Evolutionary conservation across 352 stramenopile genomes (phyloP).

Genomic region (Phytophthora kernoviae): DNA sequence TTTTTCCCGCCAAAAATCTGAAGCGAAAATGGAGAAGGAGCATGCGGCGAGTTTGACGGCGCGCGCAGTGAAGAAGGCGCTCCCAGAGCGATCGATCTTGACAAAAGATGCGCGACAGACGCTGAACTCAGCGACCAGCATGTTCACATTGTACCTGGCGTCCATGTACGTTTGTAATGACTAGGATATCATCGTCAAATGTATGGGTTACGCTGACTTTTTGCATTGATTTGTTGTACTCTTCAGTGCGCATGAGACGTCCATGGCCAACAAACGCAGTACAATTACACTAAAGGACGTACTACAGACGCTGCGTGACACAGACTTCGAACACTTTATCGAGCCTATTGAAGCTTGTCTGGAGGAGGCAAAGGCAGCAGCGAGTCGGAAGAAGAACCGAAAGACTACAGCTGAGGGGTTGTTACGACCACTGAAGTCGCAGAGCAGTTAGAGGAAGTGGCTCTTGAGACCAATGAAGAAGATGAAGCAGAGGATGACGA

Average conservation of each 20-base stretch:
- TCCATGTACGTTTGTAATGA: slow-evolving; percentile 57
- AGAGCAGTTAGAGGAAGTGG: slow-evolving; percentile 36
- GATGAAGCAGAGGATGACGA: slow-evolving; percentile 47
- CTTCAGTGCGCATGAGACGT: slow-evolving; percentile 70
- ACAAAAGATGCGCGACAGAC: slow-evolving; percentile 70
- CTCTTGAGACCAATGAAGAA: slow-evolving; percentile 34
- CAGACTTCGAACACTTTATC: slow-evolving; percentile 84
- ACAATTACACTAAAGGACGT: slow-evolving; percentile 83
- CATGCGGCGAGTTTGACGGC: slow-evolving; percentile 68
- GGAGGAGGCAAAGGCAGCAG: slow-evolving; percentile 53
- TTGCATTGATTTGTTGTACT: neutral
- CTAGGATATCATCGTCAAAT: neutral
- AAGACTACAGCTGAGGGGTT: slow-evolving; percentile 16
- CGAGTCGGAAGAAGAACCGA: slow-evolving; percentile 36
- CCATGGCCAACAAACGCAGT: slow-evolving; percentile 70
- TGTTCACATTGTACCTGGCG: slow-evolving; percentile 83
- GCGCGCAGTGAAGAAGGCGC: slow-evolving; percentile 66
- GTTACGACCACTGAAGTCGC: slow-evolving; percentile 38
- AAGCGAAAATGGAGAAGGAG: slow-evolving; percentile 70
- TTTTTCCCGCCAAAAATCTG: slow-evolving; percentile 31
- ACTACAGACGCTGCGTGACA: slow-evolving; percentile 65
- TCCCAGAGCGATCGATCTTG: slow-evolving; percentile 70
- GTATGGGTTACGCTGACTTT: neutral
- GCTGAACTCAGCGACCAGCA: slow-evolving; percentile 72
- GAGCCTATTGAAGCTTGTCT: slow-evolving; percentile 71